Percentiles rank a stretch among this genome's conserved stretches.
These are phyloP conservation scores for Solanum chacoense DNA, from an alignment of 305 asterid species.

Conservation along the genomic window DNA sequence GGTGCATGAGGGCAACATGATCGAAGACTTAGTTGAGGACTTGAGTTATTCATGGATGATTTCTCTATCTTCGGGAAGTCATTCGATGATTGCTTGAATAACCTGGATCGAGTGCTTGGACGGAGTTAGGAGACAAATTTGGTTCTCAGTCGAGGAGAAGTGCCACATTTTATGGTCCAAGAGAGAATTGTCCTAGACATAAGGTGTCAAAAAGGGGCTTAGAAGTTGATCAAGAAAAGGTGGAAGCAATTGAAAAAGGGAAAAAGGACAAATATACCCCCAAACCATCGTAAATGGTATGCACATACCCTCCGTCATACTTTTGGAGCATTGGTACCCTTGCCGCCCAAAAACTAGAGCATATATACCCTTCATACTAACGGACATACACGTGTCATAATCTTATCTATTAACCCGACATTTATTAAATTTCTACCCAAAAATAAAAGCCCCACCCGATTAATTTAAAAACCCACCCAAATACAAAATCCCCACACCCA, in stretches of 20 bases:
- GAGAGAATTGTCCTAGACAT: not conserved
- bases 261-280: not conserved
- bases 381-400: not conserved
- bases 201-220: not conserved
- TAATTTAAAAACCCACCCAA: not conserved
- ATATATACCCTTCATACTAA: not conserved
- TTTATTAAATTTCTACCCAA: not conserved
- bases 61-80: not conserved
- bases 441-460: not conserved
- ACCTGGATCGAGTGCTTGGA: not conserved
- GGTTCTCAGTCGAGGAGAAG: not conserved
- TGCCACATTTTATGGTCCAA: not conserved
- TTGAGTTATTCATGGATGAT: not conserved
- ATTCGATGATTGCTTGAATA: not conserved
- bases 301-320: not conserved
- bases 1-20: not conserved
- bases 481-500: not conserved
- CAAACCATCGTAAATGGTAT: not conserved
- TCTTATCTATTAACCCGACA: not conserved
- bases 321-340: not conserved
- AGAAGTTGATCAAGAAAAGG: not conserved
- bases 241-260: not conserved
- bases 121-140: not conserved
- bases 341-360: not conserved
- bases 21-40: not conserved